Percentiles rank a stretch among this genome's conserved stretches.
phyloP scores from a whole-genome alignment of 768 basidiomycete species.

The Suillus alpinus region DNA sequence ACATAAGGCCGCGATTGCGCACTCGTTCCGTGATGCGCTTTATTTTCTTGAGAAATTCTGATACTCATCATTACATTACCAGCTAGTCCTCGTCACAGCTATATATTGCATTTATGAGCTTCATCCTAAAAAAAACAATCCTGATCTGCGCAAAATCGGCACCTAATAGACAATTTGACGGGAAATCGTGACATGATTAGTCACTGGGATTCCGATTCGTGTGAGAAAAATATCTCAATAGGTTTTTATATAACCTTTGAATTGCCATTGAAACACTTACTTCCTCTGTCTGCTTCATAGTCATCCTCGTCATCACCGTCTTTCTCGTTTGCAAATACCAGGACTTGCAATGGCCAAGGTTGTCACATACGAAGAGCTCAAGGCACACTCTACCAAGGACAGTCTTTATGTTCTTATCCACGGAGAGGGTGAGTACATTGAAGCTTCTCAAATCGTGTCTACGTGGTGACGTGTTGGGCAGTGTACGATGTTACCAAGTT shows the following conservation, averaged over 20 bases:
- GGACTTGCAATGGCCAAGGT: constrained; percentile 44
- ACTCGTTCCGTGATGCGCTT: background rate
- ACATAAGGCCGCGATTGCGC: background rate
- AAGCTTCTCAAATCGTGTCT: background rate
- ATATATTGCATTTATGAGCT: no score
- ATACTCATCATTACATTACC: background rate
- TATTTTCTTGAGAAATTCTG: background rate
- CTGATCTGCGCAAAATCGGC: no score
- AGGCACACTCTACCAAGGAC: constrained; percentile 71
- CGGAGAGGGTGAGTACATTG: constrained; percentile 62
- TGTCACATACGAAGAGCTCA: constrained; percentile 73
- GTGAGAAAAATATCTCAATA: constrained; percentile 6
- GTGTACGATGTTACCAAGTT: constrained; percentile 95
- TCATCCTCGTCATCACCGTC: constrained; percentile 12
- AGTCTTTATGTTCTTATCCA: constrained; percentile 80
- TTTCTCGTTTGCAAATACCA: constrained; percentile 9
- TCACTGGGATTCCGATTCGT: background rate
- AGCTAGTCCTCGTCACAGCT: background rate
- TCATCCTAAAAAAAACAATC: no score
- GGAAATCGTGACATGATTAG: background rate
- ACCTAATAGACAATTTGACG: background rate
- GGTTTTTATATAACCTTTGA: constrained; percentile 8
- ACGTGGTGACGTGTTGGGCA: constrained; percentile 26
- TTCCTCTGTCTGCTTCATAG: constrained; percentile 28
- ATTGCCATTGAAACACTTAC: constrained; percentile 6